A percentile compares a stretch with the other conserved stretches of the same genome.
phyloP scores from a whole-genome alignment of 495 filamentous ascomycete genomes.

The Aspergillus conjunctus region DNA sequence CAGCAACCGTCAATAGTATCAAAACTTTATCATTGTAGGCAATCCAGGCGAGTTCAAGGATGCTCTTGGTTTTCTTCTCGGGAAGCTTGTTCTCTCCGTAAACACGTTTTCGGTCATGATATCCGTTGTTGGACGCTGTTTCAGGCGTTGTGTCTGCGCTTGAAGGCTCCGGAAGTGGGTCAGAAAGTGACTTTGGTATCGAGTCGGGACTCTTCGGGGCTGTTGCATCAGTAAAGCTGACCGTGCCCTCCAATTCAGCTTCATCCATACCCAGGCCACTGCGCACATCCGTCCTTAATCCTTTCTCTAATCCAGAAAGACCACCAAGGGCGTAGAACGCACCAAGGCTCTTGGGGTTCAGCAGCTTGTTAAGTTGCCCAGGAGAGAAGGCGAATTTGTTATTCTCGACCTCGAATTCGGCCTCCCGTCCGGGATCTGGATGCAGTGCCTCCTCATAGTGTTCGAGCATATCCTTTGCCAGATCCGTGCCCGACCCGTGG shows the following conservation, averaged over 20 bases:
- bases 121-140: conserved; percentile 42
- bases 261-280: conserved; percentile 80
- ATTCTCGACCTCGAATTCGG: conserved; percentile 70
- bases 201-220: conserved; percentile 25
- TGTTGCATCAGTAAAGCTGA: conserved; percentile 72
- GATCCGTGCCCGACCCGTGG: conserved; percentile 37
- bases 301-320: conserved; percentile 71
- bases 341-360: conserved; percentile 78
- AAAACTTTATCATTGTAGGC: conserved; percentile 84
- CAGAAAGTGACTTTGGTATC: conserved; percentile 35
- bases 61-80: conserved; percentile 68
- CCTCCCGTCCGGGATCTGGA: conserved; percentile 71
- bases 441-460: conserved; percentile 63
- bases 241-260: conserved; percentile 56
- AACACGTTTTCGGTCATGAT: conserved; percentile 65
- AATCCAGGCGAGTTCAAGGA: conserved; percentile 76
- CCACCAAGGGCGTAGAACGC: conserved; percentile 83
- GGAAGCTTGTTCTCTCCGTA: conserved; percentile 73
- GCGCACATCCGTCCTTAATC: conserved; percentile 67
- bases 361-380: conserved; percentile 75
- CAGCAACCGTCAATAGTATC: conserved; percentile 76
- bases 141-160: conserved; percentile 29
- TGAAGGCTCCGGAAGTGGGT: conserved; percentile 30
- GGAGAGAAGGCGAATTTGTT: conserved; percentile 84
- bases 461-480: conserved; percentile 43